Conservation (phyloP, 164 flowering plant genomes). For the Houttuynia cordata region DNA sequence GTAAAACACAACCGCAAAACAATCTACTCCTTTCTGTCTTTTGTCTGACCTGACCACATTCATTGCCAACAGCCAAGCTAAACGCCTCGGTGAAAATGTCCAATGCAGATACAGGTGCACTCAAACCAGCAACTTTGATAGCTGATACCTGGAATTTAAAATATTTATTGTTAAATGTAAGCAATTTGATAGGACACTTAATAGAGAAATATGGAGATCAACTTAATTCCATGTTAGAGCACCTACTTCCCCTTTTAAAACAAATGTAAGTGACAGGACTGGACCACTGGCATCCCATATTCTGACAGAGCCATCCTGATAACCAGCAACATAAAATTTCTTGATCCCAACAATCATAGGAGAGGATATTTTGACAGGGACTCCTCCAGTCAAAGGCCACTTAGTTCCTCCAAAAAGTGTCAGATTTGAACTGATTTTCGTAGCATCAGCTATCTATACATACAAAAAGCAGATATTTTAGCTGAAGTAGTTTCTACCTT, state of each 20-base stretch:
- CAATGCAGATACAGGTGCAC: slow-evolving; percentile 49
- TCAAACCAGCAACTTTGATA: slow-evolving; percentile 33
- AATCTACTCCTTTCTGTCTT: background rate
- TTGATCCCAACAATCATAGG: slow-evolving; percentile 22
- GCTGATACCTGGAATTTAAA: slow-evolving; percentile 33
- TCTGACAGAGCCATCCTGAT: slow-evolving; percentile 72
- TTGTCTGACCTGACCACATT: slow-evolving; percentile 70
- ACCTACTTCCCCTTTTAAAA: slow-evolving; percentile 52
- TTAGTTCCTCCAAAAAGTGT: slow-evolving; percentile 17
- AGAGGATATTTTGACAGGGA: slow-evolving; percentile 30
- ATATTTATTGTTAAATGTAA: background rate
- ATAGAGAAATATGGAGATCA: background rate
- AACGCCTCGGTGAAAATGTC: slow-evolving; percentile 41
- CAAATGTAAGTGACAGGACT: slow-evolving; percentile 37
- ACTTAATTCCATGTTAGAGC: background rate
- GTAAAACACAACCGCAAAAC: background rate
- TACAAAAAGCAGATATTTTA: background rate
- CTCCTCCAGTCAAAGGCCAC: slow-evolving; percentile 83
- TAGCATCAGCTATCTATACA: slow-evolving; percentile 26
- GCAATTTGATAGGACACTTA: background rate
- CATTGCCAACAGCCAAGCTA: slow-evolving; percentile 67
- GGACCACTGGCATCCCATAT: slow-evolving; percentile 80
- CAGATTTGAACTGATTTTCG: slow-evolving; percentile 19
- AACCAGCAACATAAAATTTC: slow-evolving; percentile 57
- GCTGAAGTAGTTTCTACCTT: background rate